phyloP scores from a whole-genome alignment of 2,329 filamentous ascomycete species.

The Cladosporium sp. region DNA sequence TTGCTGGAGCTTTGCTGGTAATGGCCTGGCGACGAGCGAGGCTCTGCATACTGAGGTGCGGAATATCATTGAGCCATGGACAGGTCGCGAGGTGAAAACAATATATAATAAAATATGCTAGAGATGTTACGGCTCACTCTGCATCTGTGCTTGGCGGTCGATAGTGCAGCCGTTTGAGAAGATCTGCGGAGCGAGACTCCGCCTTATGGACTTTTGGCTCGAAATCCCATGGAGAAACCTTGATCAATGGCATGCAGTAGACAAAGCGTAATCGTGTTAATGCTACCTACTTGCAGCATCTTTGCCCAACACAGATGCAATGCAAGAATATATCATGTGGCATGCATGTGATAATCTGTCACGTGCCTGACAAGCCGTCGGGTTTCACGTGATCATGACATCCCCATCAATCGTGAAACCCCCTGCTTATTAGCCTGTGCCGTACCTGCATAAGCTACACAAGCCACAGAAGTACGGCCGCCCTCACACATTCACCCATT shows the following conservation, averaged over 20 bases:
- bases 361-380: no score
- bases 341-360: no score
- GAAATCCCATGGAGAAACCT: no score
- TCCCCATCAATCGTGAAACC: no score
- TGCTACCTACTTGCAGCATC: no score
- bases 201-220: conserved; percentile 6
- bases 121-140: not conserved
- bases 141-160: not conserved
- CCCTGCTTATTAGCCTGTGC: no score
- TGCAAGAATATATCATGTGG: no score
- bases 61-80: conserved; percentile 27
- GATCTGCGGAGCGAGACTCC: conserved; percentile 1
- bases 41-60: conserved; percentile 21
- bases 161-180: conserved; percentile 7
- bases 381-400: no score
- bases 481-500: not conserved
- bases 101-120: not conserved
- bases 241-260: no score
- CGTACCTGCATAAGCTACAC: not conserved
- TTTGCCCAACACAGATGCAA: no score
- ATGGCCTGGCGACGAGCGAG: conserved; percentile 14
- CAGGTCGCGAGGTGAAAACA: not conserved
- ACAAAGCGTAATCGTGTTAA: no score
- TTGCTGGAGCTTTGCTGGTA: conserved; percentile 9
- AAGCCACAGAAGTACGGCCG: not conserved